Evolutionary conservation across 2,329 filamentous ascomycete species (phyloP), one percentile per base, ranked within the genome.

Genomic region (Periconia macrospinosa): DNA sequence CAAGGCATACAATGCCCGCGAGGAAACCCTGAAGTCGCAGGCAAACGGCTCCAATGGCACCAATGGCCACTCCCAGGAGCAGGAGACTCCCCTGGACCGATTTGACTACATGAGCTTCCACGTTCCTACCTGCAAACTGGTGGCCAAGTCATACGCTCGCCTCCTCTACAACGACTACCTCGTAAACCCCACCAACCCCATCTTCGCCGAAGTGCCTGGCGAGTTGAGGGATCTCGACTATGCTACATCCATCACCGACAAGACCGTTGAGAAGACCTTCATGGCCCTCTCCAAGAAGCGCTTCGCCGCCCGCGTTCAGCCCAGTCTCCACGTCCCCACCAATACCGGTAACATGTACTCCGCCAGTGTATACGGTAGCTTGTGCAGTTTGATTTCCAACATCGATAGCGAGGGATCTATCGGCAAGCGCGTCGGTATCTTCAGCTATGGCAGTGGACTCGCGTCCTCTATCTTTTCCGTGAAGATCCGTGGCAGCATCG

Each of bases 261-360:
- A 79, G 76, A 76, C 73, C 1, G 72, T 82, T 19, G 79, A 82
- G 72, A 82, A 81, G 77, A 78, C 74, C 37, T 81, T 81, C 68
- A 78, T 81, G 71, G 76, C 62, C 40, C 74, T 82, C 19, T 66
- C 78, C 42, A 81, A 81, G 76, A 81, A 81, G 75, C 75, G 78
- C 46, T 81, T 80, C 63, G 75, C 73, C 45, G 55, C 73, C 48
- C 78, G 78, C 55, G 79, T 82, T 41, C 76, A 80, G 71, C 79
- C 79, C 23, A 69, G 75, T 53, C 78, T 80, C 58, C 67, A 79
- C 58, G 76, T 81, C 20, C 79, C 79, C 9, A 81, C 79, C 59
- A 75, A 77, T 73, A 81, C 79, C 72, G 79, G 79, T 51, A 82
- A 82, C 77, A 82, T 82, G 79, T 82, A 82, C 76, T 79, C 76